Evolutionary conservation across 495 filamentous ascomycete species (phyloP).

Genomic region (Podospora pseudoanserina): DNA sequence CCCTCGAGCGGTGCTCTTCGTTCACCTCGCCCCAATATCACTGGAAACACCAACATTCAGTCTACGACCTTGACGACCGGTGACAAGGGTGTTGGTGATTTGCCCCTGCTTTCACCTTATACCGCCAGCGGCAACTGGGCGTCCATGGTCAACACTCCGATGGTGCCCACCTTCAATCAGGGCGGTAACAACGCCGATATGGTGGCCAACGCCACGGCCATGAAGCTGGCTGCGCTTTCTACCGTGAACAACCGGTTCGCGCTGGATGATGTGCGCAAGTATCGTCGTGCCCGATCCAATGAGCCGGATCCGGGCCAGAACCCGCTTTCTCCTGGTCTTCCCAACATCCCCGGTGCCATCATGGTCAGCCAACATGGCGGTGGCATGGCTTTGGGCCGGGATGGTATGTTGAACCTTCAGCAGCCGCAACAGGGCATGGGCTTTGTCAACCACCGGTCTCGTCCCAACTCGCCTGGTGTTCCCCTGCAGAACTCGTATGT

Average conservation of each 20-base stretch:
- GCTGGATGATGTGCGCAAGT: constrained; percentile 91
- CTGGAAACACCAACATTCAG: constrained; percentile 69
- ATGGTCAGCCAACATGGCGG: constrained; percentile 74
- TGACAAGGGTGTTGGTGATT: constrained; percentile 60
- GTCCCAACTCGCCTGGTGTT: constrained; percentile 88
- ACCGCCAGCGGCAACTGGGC: constrained; percentile 90
- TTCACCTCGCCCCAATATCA: constrained; percentile 67
- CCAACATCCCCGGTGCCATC: constrained; percentile 59
- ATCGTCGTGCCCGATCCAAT: constrained; percentile 84
- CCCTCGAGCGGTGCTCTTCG: constrained; percentile 76
- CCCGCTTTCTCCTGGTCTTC: constrained; percentile 45
- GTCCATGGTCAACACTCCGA: constrained; percentile 96
- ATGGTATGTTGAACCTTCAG: constrained; percentile 75
- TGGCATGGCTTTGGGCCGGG: constrained; percentile 77
- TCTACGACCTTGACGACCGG: constrained; percentile 74
- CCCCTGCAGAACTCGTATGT: constrained; percentile 65
- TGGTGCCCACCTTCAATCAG: constrained; percentile 77
- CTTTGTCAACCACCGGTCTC: constrained; percentile 77
- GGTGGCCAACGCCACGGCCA: constrained; percentile 97
- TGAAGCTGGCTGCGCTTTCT: constrained; percentile 95
- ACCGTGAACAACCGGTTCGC: constrained; percentile 99
- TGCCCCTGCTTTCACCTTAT: constrained; percentile 89
- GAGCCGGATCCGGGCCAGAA: constrained; percentile 54
- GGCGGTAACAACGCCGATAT: constrained; percentile 73
- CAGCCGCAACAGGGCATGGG: constrained; percentile 60